Base-by-base conservation (phyloP, 495 filamentous ascomycete species). In the Penicillium simplicissimum region DNA sequence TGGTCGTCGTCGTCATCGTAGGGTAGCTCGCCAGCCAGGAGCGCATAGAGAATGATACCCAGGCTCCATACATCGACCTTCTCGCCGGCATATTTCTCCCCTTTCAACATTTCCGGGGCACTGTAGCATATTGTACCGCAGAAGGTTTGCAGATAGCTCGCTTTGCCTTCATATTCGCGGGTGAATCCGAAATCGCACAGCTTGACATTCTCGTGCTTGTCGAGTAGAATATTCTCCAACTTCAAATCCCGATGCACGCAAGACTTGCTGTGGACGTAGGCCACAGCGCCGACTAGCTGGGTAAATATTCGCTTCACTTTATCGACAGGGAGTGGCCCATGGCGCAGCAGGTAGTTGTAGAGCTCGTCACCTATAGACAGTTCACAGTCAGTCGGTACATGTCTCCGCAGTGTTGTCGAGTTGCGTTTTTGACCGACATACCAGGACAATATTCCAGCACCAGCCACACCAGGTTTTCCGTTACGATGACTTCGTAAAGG, bases 121-220 rank as follows among this genome's bases (percentile, higher is more conserved):
- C 92, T 96, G 75, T 98, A 98, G 76, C 93, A 97, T 61, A 98
- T 88, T 4, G 95, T 98, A 15, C 95, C 95, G 75, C 95, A 98
- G 73, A 96, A 98, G 1, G 95, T 98, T 72, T 98, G 95, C 55
- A 98, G 76, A 67, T 98, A 95, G 77, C 92, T 97, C 54, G 93
- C 83, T 64, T 94, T 95, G 28, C 93, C 93, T 71, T 97, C 93
- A 73, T 98, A 98, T 74, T 98, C 95, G 59, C 95, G 83, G 11
- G 95, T 98, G 70, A 98, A 98, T 9, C 95, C 95, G 75, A 98
- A 98, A 71, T 98, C 95, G 71, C 93, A 95, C n/a, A 98, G 81
- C 78, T 98, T 98, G 64, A 98, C 95, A 70, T 98, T 97, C 68
- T 93, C 94, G 67, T 97, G 82, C 74, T 97, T 98, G 78, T 98